Evolutionary conservation across 805 yeast species (phyloP), one percentile per base, ranked within the genome.

Genomic region (Metschnikowia arizonensis): DNA sequence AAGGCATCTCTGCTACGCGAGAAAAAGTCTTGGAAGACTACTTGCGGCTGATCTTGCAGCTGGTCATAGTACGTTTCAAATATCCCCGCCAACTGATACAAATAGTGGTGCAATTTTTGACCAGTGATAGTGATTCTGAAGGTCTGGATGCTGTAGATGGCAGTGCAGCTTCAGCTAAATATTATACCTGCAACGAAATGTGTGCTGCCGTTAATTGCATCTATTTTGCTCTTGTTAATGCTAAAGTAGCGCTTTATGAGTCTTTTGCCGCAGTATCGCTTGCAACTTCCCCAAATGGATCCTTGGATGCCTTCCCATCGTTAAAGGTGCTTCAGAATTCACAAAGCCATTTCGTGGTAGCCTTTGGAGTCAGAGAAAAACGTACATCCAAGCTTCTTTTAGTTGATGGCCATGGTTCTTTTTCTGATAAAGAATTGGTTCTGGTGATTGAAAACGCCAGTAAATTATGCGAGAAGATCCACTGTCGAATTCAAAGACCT

Each of bases 11-110:
- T 5, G 74, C 76, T 45, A 74, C 60, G 72, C 91, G 95, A 53
- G 98, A 93, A 57, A 81, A 83, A 48, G 65, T 81, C 2, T 55
- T 93, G 31, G 96, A 86, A 57, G 88, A 84, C 54, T 79, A 83
- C 49, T 56, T 93, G 14, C 73, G 82, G 39, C 65, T 79, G 4
- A 76, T 88, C 1, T 58, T 90, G 25, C 74, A 79, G 21, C 72
- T 83, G 6, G 72, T 81, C 7, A 73, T 93, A 1, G 67, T 82
- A 17, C 71, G 85, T 3, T 73, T 76, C 45, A 67, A 77, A 49
- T 83, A 85, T 60, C 97, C 99, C 0, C 75, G 97, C 48, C 89
- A 88, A 54, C 71, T 68, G 19, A 68, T 71, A 15, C 74, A 69
- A 50, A 59, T 70, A 5, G 73, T 69, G 35, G 71, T 71, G 11